Conservation (phyloP, 2,329 filamentous ascomycete species). For the Trichothecium sympodiale region DNA sequence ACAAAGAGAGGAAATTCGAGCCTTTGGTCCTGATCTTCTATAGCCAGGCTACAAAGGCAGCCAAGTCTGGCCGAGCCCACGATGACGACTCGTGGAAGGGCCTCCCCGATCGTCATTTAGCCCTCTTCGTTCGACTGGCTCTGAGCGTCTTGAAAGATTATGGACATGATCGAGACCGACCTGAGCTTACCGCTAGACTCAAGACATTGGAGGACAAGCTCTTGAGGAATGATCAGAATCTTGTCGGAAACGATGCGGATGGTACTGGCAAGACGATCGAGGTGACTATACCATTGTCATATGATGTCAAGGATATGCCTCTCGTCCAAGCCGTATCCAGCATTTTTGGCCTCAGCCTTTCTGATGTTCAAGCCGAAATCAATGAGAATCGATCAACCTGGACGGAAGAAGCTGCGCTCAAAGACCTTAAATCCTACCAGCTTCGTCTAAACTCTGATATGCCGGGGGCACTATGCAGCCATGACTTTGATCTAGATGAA, state of each 20-base stretch:
- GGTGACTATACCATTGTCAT: slow-evolving; percentile 70
- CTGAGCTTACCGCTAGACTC: slow-evolving; percentile 71
- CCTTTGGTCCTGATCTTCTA: slow-evolving; percentile 94
- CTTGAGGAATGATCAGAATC: slow-evolving; percentile 84
- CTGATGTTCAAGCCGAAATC: slow-evolving; percentile 78
- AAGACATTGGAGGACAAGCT: slow-evolving; percentile 85
- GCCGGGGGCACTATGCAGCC: slow-evolving; percentile 62
- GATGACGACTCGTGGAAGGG: slow-evolving; percentile 85
- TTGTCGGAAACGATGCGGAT: slow-evolving; percentile 31
- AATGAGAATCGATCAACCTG: slow-evolving; percentile 69
- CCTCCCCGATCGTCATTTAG: slow-evolving; percentile 87
- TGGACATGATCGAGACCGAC: slow-evolving; percentile 73
- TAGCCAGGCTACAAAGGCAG: slow-evolving; percentile 76
- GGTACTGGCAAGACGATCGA: slow-evolving; percentile 51
- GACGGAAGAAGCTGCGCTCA: slow-evolving; percentile 85
- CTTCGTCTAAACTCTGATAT: slow-evolving; percentile 74
- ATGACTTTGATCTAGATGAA: slow-evolving; percentile 86
- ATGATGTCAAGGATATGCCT: slow-evolving; percentile 95
- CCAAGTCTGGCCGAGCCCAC: slow-evolving; percentile 62
- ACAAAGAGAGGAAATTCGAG: slow-evolving; percentile 88
- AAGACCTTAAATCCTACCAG: slow-evolving; percentile 89
- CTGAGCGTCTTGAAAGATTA: slow-evolving; percentile 70
- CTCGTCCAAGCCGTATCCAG: slow-evolving; percentile 78
- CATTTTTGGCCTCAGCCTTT: slow-evolving; percentile 72
- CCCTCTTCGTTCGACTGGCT: slow-evolving; percentile 83